These are phyloP conservation scores for Hypoxylon perforatum DNA, from an alignment of 495 filamentous ascomycete species.

Conservation along the genomic window DNA sequence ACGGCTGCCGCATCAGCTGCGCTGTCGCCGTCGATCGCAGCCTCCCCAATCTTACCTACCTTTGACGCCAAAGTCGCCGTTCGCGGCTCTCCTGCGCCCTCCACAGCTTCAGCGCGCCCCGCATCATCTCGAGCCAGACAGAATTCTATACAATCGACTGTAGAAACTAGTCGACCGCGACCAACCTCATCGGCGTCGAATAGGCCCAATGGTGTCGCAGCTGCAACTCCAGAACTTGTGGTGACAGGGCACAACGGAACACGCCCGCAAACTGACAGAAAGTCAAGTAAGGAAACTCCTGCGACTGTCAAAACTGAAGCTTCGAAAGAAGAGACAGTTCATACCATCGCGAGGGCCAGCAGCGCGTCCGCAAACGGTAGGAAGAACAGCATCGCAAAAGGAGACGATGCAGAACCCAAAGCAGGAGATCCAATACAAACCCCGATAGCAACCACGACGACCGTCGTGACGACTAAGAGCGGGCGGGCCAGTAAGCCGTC, in stretches of 20 bases:
- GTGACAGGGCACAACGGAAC: slow-evolving; percentile 28
- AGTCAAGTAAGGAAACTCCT: slow-evolving; percentile 51
- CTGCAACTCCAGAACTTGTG: slow-evolving; percentile 50
- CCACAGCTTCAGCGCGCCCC: slow-evolving; percentile 59
- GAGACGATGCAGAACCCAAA: slow-evolving; percentile 46
- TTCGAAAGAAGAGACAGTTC: slow-evolving; percentile 43
- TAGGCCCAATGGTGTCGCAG: slow-evolving; percentile 50
- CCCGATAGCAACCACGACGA: slow-evolving; percentile 37
- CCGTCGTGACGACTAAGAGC: slow-evolving; percentile 62
- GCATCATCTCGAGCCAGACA: slow-evolving; percentile 75
- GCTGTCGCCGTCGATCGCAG: slow-evolving; percentile 75
- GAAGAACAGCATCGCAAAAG: slow-evolving; percentile 46
- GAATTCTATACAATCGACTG: slow-evolving; percentile 66
- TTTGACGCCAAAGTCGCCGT: slow-evolving; percentile 60
- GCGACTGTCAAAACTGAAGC: slow-evolving; percentile 50
- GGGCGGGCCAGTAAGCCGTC: slow-evolving; percentile 72
- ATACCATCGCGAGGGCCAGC: slow-evolving; percentile 36
- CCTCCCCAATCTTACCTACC: slow-evolving; percentile 75
- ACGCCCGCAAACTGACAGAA: slow-evolving; percentile 45
- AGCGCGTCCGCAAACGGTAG: slow-evolving; percentile 42
- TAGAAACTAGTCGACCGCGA: slow-evolving; percentile 64
- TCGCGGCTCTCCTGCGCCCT: slow-evolving; percentile 56
- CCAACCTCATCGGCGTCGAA: slow-evolving; percentile 71
- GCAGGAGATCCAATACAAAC: slow-evolving; percentile 48
- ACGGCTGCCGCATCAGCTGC: slow-evolving; percentile 37